Evolutionary conservation across 306 rosid genomes (phyloP), one percentile per base, ranked within the genome.

Genomic region (Cucurbita argyrosperma): DNA sequence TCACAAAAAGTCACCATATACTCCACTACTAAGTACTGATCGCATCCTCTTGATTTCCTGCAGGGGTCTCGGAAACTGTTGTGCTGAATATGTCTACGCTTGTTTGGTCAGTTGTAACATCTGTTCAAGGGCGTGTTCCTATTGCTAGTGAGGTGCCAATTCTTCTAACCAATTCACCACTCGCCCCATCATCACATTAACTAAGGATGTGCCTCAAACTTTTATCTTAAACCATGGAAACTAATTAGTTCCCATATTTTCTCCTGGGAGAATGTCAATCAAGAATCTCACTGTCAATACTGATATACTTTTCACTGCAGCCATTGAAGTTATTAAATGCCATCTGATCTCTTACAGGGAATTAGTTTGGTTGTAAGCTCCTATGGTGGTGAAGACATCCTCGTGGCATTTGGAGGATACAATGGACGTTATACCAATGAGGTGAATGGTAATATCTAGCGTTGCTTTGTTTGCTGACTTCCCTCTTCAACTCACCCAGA

Each of bases 41-140:
- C 70, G 65, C 75, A 76, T 76, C 82, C 73, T 72, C 4, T 79
- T 75, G 51, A 10, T 62, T 56, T 76, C 75, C 70, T 80, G 80
- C 92, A 90, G 97, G 97, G 59, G 96, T 73, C 79, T 93, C 96
- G 0, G 96, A 90, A 84, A 90, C 97, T 12, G 88, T 82, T 62
- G 90, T 88, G 60, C 83, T 93, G 68, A 93, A 93, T 78, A 93
- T 93, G 98, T 90, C 97, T 73, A 87, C 98, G 12, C 85, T 90
- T 80, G 88, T 86, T 80, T 93, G 98, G 98, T 93, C 97, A 26
- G 97, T 87, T 58, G 93, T 93, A 69, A 90, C 98, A 79, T 86
- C 90, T 45, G 96, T 93, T 82, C 85, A 93, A 85, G 96, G 96
- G 74, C 92, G 92, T 14, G 85, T 90, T 79, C 90, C 97, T 54